These are phyloP conservation scores for Marchantia polymorpha DNA, from an alignment of 225 moss, liverwort and hornwort species.

Conservation along the genomic window DNA sequence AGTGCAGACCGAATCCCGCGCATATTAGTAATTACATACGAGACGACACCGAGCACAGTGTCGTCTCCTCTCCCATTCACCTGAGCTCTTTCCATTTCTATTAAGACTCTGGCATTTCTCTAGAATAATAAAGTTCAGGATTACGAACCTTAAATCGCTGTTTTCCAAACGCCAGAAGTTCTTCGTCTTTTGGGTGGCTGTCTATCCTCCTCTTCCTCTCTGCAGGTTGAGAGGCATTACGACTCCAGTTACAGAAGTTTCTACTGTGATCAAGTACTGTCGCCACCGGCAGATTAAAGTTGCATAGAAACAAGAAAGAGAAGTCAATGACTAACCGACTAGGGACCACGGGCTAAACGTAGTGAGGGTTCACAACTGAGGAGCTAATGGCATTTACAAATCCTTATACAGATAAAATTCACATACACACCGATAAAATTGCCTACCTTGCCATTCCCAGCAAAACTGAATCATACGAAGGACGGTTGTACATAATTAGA, in stretches of 20 bases:
- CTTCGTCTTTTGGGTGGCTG: constrained; percentile 13
- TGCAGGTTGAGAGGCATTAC: neutral
- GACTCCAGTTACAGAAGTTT: neutral
- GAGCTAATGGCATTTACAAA: neutral
- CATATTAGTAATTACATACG: no score
- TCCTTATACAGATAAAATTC: neutral
- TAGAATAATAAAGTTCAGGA: neutral
- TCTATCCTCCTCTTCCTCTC: constrained; percentile 18
- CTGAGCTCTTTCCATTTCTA: neutral
- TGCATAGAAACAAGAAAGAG: neutral
- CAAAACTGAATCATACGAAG: no score
- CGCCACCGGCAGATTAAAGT: neutral
- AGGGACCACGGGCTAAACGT: neutral
- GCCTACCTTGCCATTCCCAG: no score
- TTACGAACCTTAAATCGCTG: neutral
- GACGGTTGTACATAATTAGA: no score
- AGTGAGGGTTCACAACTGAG: neutral
- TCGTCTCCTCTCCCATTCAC: no score
- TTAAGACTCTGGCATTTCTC: neutral
- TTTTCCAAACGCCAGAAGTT: constrained; percentile 10
- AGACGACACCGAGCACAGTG: no score
- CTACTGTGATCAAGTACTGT: neutral
- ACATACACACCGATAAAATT: neutral
- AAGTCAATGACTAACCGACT: no score
- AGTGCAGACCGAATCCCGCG: no score